Evolutionary conservation across 106 monocot genomes (phyloP).

Genomic region (Dioscorea zingiberensis): DNA sequence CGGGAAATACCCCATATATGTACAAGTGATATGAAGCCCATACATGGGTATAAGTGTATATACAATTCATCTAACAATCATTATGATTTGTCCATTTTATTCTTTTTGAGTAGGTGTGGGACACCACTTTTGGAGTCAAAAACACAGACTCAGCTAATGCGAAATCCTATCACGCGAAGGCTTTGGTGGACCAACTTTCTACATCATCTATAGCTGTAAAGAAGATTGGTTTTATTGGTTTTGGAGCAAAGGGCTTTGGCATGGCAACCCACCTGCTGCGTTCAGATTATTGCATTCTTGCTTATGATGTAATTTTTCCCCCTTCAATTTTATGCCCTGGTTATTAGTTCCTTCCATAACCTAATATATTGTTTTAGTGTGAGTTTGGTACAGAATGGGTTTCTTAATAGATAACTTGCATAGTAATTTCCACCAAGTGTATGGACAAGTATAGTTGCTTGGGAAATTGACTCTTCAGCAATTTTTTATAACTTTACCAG

Average conservation of each 20-base stretch:
- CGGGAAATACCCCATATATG: no score
- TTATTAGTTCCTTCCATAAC: no score
- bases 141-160: constrained; percentile 49
- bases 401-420: no score
- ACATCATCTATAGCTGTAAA: constrained; percentile 36
- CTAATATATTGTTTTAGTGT: no score
- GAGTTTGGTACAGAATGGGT: no score
- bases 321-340: background rate
- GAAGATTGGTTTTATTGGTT: constrained; percentile 88
- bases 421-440: no score
- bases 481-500: no score
- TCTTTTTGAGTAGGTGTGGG: constrained; percentile 54
- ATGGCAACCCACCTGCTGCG: constrained; percentile 83
- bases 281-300: constrained; percentile 64
- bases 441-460: no score
- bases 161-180: constrained; percentile 43
- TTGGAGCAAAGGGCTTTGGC: constrained; percentile 99
- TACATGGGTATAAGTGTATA: no score
- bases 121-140: constrained; percentile 61
- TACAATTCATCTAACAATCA: no score
- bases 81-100: background rate
- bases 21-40: no score
- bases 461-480: no score
- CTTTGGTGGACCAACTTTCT: constrained; percentile 43
- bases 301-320: constrained; percentile 63